These are phyloP conservation scores for Fusarium pininemorale DNA, from an alignment of 2,329 filamentous ascomycete species.

Conservation along the genomic window DNA sequence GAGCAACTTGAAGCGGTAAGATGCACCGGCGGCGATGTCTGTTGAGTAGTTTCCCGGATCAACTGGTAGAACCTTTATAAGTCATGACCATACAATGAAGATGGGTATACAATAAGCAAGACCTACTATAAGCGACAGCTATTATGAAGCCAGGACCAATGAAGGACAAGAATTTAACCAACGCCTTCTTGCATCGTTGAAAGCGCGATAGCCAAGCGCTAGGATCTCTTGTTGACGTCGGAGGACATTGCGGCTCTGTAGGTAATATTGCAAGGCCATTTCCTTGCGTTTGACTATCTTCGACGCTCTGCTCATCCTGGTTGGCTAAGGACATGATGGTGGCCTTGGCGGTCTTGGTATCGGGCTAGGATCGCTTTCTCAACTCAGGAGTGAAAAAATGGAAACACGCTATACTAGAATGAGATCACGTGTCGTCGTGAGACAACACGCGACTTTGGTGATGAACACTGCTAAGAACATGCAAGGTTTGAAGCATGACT, in stretches of 20 bases:
- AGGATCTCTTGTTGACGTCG: neutral
- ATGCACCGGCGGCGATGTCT: neutral
- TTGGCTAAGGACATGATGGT: neutral
- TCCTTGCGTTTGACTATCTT: neutral
- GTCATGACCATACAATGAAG: neutral
- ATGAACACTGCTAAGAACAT: no score
- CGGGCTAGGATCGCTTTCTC: neutral
- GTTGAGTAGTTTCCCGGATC: conserved; percentile 12
- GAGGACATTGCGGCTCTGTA: neutral
- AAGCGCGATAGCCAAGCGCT: neutral
- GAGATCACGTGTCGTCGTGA: neutral
- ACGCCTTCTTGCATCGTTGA: neutral
- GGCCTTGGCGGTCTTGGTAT: neutral
- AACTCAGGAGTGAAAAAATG: neutral
- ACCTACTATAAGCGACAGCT: neutral
- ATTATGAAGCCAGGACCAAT: conserved; percentile 8
- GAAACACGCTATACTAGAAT: neutral
- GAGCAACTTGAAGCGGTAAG: conserved; percentile 1
- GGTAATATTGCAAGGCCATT: neutral
- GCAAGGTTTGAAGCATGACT: accelerated
- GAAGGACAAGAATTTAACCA: neutral
- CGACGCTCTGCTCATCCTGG: neutral
- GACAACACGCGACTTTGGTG: neutral
- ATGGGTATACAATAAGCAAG: neutral
- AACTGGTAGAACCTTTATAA: neutral